These are phyloP conservation scores for Tulasnella sp. DNA, from an alignment of 768 basidiomycete species.

Conservation along the genomic window DNA sequence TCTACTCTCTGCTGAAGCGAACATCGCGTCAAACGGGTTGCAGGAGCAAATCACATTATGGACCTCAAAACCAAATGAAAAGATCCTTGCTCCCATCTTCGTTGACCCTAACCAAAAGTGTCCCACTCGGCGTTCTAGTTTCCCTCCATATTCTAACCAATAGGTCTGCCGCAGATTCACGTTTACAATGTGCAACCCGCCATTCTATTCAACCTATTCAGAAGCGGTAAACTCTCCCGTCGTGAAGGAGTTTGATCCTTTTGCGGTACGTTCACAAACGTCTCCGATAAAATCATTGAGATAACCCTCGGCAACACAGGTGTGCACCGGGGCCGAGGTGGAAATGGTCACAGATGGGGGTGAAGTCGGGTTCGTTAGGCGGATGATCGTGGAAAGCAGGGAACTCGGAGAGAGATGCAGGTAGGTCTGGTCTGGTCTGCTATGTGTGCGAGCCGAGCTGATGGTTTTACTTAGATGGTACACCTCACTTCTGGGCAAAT, in stretches of 20 bases:
- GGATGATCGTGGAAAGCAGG: constrained; percentile 72
- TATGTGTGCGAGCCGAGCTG: neutral
- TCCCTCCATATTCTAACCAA: neutral
- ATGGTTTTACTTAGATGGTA: constrained; percentile 57
- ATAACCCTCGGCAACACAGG: constrained; percentile 36
- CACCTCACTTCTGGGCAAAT: constrained; percentile 86
- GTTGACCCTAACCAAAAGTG: constrained; percentile 15
- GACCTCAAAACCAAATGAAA: constrained; percentile 32
- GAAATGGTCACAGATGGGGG: constrained; percentile 91
- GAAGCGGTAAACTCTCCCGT: constrained; percentile 56
- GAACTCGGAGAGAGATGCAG: constrained; percentile 44
- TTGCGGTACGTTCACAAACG: constrained; percentile 46
- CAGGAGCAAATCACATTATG: constrained; percentile 42
- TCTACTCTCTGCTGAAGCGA: constrained; percentile 44
- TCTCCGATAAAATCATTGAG: neutral
- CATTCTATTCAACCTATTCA: constrained; percentile 73
- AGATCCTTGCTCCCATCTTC: constrained; percentile 43
- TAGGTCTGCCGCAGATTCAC: constrained; percentile 41
- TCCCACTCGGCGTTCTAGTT: neutral
- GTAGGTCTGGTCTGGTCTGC: constrained; percentile 35
- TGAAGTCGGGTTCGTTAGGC: constrained; percentile 65
- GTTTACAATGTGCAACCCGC: constrained; percentile 94
- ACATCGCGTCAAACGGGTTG: constrained; percentile 53
- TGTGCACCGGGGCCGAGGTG: constrained; percentile 74
- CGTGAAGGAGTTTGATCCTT: constrained; percentile 58